Percentiles rank a stretch among this genome's conserved stretches.
Conservation (phyloP, 2,329 filamentous ascomycete genomes). For the Pyrenochaeta sp. region DNA sequence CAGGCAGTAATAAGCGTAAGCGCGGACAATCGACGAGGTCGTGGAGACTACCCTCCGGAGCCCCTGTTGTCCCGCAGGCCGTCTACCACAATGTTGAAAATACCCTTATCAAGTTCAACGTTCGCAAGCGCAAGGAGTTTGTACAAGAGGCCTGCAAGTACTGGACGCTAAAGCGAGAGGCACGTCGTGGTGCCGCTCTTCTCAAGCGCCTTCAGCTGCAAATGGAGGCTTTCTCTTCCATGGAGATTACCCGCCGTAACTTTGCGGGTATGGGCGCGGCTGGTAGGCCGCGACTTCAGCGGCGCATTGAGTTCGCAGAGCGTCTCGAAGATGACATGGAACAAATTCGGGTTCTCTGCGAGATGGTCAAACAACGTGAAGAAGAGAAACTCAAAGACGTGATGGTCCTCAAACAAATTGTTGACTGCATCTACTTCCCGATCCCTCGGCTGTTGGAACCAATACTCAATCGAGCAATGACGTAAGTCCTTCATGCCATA, state of each 20-base stretch:
- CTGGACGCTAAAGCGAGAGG: constrained; percentile 96
- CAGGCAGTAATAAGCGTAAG: constrained; percentile 67
- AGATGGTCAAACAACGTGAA: constrained; percentile 78
- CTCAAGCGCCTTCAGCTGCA: constrained; percentile 93
- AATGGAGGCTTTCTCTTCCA: constrained; percentile 95
- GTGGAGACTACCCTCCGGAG: constrained; percentile 94
- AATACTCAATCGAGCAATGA: constrained; percentile 79
- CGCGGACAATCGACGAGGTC: constrained; percentile 66
- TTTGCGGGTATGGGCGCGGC: constrained; percentile 93
- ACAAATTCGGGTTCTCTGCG: constrained; percentile 74
- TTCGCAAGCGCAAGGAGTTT: constrained; percentile 89
- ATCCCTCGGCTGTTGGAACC: constrained; percentile 78
- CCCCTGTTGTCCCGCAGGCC: constrained; percentile 89
- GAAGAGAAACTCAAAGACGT: constrained; percentile 78
- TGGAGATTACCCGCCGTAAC: constrained; percentile 94
- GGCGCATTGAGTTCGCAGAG: constrained; percentile 89
- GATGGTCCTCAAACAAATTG: constrained; percentile 77
- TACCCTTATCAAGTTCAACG: constrained; percentile 82
- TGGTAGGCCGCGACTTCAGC: constrained; percentile 77
- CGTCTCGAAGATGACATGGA: constrained; percentile 78
- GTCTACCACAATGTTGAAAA: constrained; percentile 87
- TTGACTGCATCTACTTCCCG: constrained; percentile 93
- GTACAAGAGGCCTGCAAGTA: constrained; percentile 94
- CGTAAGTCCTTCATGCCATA: constrained; percentile 67
- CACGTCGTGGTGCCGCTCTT: constrained; percentile 86